These are phyloP conservation scores for Cytidiella melzeri DNA, from an alignment of 768 basidiomycete species.

Conservation along the genomic window DNA sequence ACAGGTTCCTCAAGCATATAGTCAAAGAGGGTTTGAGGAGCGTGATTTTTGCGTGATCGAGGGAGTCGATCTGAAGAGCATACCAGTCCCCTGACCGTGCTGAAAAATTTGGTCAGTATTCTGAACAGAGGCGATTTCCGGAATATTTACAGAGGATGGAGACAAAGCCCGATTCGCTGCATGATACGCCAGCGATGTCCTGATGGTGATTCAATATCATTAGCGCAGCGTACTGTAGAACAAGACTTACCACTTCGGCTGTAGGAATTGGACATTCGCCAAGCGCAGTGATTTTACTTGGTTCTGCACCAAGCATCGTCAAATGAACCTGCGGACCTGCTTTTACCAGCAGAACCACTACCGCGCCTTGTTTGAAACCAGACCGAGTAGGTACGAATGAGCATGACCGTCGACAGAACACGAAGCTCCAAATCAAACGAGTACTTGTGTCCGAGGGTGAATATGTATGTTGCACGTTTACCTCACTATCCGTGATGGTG, in stretches of 20 bases:
- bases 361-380: conserved; percentile 8
- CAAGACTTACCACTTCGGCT: conserved; percentile 10
- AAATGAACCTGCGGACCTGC: conserved; percentile 1
- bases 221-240: not conserved
- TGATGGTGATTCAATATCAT: conserved; percentile 4
- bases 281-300: conserved; percentile 4
- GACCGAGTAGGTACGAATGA: conserved; percentile 12
- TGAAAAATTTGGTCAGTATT: conserved; percentile 1
- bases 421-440: conserved; percentile 12
- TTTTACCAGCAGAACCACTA: conserved; percentile 11
- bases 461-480: conserved; percentile 20
- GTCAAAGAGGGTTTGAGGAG: conserved; percentile 13
- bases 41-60: conserved; percentile 7
- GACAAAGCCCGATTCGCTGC: conserved; percentile 25
- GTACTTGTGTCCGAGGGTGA: conserved; percentile 10
- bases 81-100: conserved; percentile 18
- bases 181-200: conserved; percentile 25
- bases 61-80: conserved; percentile 13
- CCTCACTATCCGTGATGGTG: conserved; percentile 25
- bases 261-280: conserved; percentile 12
- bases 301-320: conserved; percentile 7
- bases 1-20: conserved; percentile 15
- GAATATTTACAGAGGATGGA: conserved; percentile 24
- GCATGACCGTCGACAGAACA: conserved; percentile 19
- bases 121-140: not conserved